Base-by-base conservation (phyloP, 78 protist genomes). In the Dictyostelium capitatum region DNA sequence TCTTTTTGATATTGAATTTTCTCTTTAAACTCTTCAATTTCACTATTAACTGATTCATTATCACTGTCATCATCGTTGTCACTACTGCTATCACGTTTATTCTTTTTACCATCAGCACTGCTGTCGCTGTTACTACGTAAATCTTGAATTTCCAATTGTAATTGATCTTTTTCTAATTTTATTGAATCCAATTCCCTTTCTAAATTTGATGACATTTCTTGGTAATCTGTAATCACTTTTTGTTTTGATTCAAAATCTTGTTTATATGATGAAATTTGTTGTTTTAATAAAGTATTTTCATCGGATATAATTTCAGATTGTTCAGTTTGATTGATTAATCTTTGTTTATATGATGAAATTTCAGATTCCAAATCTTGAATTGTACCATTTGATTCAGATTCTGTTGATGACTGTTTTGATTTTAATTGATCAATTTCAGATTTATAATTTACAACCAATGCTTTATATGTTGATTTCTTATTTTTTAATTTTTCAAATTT, bases 1-100 rank as follows among this genome's bases (percentile, higher is more conserved):
- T 62, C 93, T 48, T 87, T 87, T 62, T 77, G 82, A 6, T 87
- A 46, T 41, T 87, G 57, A 32, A 87, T 77, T 79, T 77, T 87
- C 51, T 56, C 93, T 28, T 46, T 53, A 17, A 85, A 69, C 47
- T 74, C 83, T 46, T 85, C 83, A 8, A 57, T 12, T 47, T 73
- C 82, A 6, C 70, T 80, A 56, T n/a, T 41, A n/a, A 23, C 75
- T 19, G 23, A 43, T 32, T 78, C 50, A n/a, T 73, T 37, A 6
- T 9, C 25, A 0, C 46, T 47, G n/a, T 84, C 79, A 32, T 57
- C 25, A 51, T 25, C 37, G 67, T 64, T 6, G 43, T 79, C 73
- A 41, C 12, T 67, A 25, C 20, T 6, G 19, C 8, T 10, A 5
- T 46, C 57, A 30, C n/a, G 3, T 28, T 54, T 47, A 4, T 82